These are phyloP conservation scores for Suillus ampliporus DNA, from an alignment of 768 basidiomycete species.

Conservation along the genomic window DNA sequence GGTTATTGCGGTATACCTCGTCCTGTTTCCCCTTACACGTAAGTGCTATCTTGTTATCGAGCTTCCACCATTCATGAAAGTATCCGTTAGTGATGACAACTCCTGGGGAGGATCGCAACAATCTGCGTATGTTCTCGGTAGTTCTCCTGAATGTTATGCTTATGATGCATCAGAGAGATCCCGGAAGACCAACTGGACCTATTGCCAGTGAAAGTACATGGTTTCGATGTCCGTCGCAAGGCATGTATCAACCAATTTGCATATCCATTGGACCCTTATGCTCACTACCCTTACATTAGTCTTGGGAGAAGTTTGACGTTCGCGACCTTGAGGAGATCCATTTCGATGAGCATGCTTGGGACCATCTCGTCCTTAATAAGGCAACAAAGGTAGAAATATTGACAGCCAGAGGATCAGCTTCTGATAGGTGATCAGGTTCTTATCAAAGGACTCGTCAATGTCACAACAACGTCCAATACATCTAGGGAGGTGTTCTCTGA, in stretches of 20 bases:
- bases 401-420: not conserved
- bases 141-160: slow-evolving; percentile 4
- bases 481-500: slow-evolving; percentile 40
- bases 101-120: not conserved
- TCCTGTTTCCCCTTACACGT: not conserved
- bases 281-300: slow-evolving; percentile 5
- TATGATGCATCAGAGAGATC: slow-evolving; percentile 37
- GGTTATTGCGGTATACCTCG: not conserved
- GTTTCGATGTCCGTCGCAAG: slow-evolving; percentile 66
- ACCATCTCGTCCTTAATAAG: slow-evolving; percentile 61
- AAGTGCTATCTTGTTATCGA: not conserved
- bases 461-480: slow-evolving; percentile 27
- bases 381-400: slow-evolving; percentile 47
- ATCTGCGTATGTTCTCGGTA: not conserved
- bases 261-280: not conserved
- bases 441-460: slow-evolving; percentile 32
- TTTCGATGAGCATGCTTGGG: slow-evolving; percentile 64
- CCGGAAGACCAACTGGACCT: slow-evolving; percentile 60
- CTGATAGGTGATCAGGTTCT: slow-evolving; percentile 43
- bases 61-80: not conserved
- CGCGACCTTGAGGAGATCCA: slow-evolving; percentile 56
- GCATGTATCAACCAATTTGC: not conserved
- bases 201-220: slow-evolving; percentile 60
- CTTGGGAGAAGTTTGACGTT: slow-evolving; percentile 63
- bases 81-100: not conserved